These are phyloP conservation scores for Chrysosporium queenslandicum DNA, from an alignment of 2,329 filamentous ascomycete genomes.

Conservation along the genomic window DNA sequence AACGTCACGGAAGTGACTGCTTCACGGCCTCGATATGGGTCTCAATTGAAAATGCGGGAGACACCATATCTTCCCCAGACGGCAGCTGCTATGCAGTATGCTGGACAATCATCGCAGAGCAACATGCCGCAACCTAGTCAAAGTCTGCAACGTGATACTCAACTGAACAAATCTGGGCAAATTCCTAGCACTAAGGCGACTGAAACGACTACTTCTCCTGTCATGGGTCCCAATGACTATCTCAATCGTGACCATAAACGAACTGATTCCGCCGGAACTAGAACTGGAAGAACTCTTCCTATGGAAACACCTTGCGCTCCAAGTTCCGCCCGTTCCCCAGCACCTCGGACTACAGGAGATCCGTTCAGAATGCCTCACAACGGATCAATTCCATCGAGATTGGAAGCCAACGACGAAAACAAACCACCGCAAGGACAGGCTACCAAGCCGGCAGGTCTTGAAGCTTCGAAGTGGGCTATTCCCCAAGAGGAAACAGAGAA, in stretches of 20 bases:
- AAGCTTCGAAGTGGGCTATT: slow-evolving; percentile 15
- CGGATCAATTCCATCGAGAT: background rate
- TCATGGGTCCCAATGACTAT: background rate
- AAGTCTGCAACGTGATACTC: background rate
- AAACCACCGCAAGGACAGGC: background rate
- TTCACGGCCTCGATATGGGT: background rate
- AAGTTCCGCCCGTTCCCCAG: background rate
- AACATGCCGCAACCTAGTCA: background rate
- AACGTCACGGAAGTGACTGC: background rate
- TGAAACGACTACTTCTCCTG: background rate
- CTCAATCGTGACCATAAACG: background rate
- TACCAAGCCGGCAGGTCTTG: slow-evolving; percentile 5
- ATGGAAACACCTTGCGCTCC: background rate
- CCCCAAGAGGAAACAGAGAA: background rate
- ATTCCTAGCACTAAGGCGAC: background rate
- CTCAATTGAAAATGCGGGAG: slow-evolving; percentile 12
- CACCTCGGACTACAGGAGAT: background rate
- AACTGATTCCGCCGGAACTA: background rate
- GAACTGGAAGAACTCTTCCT: background rate
- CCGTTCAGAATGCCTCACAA: background rate
- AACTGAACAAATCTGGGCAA: background rate
- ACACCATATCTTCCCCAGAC: slow-evolving; percentile 14
- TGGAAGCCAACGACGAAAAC: background rate
- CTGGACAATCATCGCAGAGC: background rate
- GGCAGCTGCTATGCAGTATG: slow-evolving; percentile 19